phyloP scores from a whole-genome alignment of 1,284 basidiomycete species.

The Volvariella surrecta region DNA sequence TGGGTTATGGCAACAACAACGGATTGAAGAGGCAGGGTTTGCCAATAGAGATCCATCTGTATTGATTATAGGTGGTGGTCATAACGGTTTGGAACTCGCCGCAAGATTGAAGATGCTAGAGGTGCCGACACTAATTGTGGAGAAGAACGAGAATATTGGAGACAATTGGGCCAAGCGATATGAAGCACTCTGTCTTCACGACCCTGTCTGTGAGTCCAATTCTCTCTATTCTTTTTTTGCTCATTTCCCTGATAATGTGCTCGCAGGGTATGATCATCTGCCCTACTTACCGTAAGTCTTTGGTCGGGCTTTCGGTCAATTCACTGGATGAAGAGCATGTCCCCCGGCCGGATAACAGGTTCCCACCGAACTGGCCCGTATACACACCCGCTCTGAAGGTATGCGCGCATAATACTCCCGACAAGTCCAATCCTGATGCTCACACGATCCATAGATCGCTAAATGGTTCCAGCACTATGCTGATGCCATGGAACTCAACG shows the following conservation, averaged over 20 bases:
- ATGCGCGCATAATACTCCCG: no score
- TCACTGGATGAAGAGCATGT: background rate
- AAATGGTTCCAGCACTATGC: conserved; percentile 67
- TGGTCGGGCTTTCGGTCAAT: conserved; percentile 10
- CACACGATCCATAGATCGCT: conserved; percentile 34
- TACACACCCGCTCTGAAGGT: conserved; percentile 51
- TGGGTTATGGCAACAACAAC: conserved; percentile 20
- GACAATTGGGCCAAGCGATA: conserved; percentile 48
- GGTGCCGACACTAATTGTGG: conserved; percentile 41
- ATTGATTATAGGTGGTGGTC: conserved; percentile 49
- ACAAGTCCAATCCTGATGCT: background rate
- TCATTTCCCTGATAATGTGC: no score
- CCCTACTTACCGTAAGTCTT: conserved; percentile 35
- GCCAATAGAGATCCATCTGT: conserved; percentile 26
- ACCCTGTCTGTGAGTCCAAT: conserved; percentile 37
- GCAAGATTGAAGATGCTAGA: conserved; percentile 45
- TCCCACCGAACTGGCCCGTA: conserved; percentile 54
- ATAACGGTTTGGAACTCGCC: conserved; percentile 46
- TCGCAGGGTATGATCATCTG: conserved; percentile 45
- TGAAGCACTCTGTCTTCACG: conserved; percentile 44
- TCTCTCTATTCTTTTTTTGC: no score
- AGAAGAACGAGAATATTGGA: conserved; percentile 40
- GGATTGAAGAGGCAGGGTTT: conserved; percentile 23
- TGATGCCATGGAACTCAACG: conserved; percentile 52
- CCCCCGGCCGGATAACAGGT: conserved; percentile 22